Evolutionary conservation across 306 rosid genomes (phyloP).

Genomic region (Trifolium subterraneum): DNA sequence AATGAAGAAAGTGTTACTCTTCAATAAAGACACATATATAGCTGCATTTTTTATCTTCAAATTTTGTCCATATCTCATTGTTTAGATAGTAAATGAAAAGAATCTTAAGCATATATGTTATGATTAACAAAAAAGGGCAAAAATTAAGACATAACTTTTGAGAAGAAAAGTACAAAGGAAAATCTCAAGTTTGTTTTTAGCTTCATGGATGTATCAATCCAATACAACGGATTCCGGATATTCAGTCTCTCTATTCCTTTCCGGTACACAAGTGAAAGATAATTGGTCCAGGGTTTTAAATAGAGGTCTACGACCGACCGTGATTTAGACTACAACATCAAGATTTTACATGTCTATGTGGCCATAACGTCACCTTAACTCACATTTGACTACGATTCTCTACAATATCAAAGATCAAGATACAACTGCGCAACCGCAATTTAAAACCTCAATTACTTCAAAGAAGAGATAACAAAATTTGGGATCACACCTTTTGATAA

Average conservation of each 20-base stretch:
- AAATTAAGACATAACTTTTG: neutral
- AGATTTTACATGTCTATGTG: neutral
- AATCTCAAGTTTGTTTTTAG: neutral
- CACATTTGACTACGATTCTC: neutral
- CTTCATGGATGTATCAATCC: neutral
- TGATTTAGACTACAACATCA: neutral
- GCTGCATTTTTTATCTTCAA: neutral
- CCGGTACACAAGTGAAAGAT: neutral
- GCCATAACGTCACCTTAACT: no score
- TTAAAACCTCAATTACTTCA: neutral
- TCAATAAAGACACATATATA: neutral
- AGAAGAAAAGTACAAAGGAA: no score
- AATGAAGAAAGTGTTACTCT: slow-evolving; percentile 29
- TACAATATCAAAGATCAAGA: neutral
- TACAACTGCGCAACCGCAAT: neutral
- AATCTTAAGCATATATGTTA: neutral
- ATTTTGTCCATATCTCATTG: slow-evolving; percentile 1
- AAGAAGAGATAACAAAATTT: neutral
- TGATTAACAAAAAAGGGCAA: neutral
- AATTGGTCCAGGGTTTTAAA: neutral
- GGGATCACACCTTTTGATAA: slow-evolving; percentile 69
- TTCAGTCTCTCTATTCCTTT: neutral
- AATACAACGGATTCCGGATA: neutral
- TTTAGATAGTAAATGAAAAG: neutral
- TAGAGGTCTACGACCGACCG: neutral